Base-by-base conservation (phyloP, 2,329 filamentous ascomycete species). In the Penicillium sp. region DNA sequence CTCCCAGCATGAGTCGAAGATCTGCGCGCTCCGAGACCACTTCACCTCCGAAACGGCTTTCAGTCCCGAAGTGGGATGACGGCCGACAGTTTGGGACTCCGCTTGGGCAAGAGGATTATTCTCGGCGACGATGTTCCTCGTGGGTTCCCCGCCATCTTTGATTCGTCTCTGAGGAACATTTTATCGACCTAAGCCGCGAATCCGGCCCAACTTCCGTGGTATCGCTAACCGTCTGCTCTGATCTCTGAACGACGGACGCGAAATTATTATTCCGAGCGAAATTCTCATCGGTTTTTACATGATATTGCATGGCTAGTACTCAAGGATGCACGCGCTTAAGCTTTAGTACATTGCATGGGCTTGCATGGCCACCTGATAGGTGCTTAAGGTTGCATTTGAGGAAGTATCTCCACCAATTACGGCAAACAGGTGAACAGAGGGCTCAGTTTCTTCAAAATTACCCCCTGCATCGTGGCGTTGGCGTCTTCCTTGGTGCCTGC, bases 401-500 rank as follows among this genome's bases (percentile, higher is more conserved):
- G 11, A 43, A 14, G 27, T 19, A 37, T 52, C 11, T 41, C 49
- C 47, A 47, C 60, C 55, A 56, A 54, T 68, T 59, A 76, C 35
- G 79, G 73, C 61, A 84, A 60, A 66, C 83, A 85, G 10, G 73
- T 76, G 59, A 86, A 64, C 24, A 85, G 70, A 39, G 71, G 70
- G 13, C 74, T 70, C 59, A 88, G 65, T 71, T 83, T 86, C 18
- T 80, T 69, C 62, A 83, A 57, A 46, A 87, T 84, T 24, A 77
- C 69, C 3, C 70, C 76, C 76, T 88, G 85, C 67, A 77, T 71
- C 2, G 76, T 80, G 43, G 79, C 79, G 59, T 79, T 70, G 0
- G 82, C 84, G 52, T 87, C 88, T 1, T 79, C 80, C 81, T 89
- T 90, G 58, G 85, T 82, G 2, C 71, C 74, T 11, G 86, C 83